A percentile compares a stretch with the other conserved stretches of the same genome.
phyloP scores from a whole-genome alignment of 1,284 basidiomycete genomes.

The Coniferiporia sulphurascens region DNA sequence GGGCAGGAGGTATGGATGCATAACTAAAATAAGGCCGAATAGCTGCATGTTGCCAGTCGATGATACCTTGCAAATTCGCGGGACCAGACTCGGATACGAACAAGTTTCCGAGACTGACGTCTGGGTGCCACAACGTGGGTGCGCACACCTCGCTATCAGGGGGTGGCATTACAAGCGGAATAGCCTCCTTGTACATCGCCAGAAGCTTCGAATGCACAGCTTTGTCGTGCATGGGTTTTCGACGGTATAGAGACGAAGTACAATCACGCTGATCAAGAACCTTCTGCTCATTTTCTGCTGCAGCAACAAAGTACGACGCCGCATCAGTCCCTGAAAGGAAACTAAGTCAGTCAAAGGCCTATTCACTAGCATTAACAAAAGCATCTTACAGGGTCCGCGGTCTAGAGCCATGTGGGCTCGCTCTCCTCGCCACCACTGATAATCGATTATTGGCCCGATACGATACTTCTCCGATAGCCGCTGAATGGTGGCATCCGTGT shows the following conservation, averaged over 20 bases:
- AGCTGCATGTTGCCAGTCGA: too few species aligned
- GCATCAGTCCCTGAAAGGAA: not conserved
- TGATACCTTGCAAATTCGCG: too few species aligned
- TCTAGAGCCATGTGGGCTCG: slow-evolving; percentile 23
- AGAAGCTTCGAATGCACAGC: slow-evolving; percentile 1
- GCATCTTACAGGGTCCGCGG: slow-evolving; percentile 28
- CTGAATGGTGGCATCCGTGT: not conserved
- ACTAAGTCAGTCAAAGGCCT: not conserved
- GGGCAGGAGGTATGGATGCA: too few species aligned
- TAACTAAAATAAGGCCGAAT: too few species aligned
- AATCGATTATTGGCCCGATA: slow-evolving; percentile 22
- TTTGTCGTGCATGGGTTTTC: not conserved
- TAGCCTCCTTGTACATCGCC: not conserved
- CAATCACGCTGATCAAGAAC: not conserved
- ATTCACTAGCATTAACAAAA: not conserved
- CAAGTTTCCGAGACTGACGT: slow-evolving; percentile 9
- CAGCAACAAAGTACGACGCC: not conserved
- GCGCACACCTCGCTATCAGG: not conserved
- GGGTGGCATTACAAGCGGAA: slow-evolving; percentile 1
- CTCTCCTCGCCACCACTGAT: slow-evolving; percentile 26
- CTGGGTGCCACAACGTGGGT: slow-evolving; percentile 13
- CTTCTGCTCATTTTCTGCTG: not conserved
- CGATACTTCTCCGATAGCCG: slow-evolving; percentile 19
- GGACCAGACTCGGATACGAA: slow-evolving; percentile 2
- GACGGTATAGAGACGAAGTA: not conserved